Conservation (phyloP, 352 stramenopile species). For the Phytophthora podocarpi region DNA sequence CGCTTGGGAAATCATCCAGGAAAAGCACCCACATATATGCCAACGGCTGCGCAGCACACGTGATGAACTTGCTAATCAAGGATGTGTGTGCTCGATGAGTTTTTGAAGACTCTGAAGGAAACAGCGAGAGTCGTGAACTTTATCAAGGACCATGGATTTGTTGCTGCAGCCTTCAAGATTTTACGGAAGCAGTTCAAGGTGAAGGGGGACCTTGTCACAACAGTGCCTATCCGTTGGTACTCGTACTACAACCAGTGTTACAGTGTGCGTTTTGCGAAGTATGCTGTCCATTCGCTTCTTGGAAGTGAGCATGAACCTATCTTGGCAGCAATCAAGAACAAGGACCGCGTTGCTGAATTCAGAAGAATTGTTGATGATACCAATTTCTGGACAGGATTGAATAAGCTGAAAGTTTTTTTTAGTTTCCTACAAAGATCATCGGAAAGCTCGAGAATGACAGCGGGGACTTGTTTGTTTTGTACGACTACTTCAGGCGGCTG, state of each 20-base stretch:
- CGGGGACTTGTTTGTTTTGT: constrained; percentile 1
- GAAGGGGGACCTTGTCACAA: neutral
- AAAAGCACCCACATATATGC: neutral
- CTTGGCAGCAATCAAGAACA: neutral
- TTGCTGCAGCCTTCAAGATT: neutral
- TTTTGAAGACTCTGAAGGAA: neutral
- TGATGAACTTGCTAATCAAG: constrained; percentile 1
- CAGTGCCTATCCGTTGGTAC: neutral
- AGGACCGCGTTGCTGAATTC: neutral
- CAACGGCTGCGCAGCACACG: neutral
- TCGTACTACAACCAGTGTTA: neutral
- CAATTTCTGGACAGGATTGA: neutral
- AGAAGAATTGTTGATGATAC: neutral
- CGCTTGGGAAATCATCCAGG: neutral
- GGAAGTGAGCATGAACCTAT: neutral
- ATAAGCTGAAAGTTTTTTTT: neutral
- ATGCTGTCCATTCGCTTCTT: neutral
- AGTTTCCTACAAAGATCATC: neutral
- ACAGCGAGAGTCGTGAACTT: neutral
- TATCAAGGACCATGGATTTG: neutral
- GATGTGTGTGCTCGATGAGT: neutral
- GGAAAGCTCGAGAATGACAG: neutral
- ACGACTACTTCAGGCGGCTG: too few species aligned
- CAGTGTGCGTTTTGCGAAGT: neutral
- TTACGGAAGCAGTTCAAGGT: neutral